Evolutionary conservation across 2,329 filamentous ascomycete genomes (phyloP).

Genomic region (Scopulariopsis brevicaulis): DNA sequence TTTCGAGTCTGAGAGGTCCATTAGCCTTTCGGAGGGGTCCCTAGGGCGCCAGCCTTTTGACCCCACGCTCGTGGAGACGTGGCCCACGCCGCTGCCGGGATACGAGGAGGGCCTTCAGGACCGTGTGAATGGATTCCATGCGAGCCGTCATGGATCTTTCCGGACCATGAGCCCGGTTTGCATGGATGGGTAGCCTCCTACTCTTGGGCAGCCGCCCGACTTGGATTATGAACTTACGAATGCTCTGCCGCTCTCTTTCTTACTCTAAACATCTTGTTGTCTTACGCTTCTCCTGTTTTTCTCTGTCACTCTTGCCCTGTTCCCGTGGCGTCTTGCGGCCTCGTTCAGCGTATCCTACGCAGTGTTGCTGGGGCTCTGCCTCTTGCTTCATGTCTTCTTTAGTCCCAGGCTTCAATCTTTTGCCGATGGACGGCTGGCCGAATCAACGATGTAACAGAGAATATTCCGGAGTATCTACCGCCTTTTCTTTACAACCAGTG

Average conservation of each 20-base stretch:
- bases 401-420: not conserved
- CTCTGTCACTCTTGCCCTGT: no score
- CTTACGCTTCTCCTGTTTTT: no score
- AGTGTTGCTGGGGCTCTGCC: not conserved
- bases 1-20: not conserved
- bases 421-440: not conserved
- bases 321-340: no score
- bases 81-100: not conserved
- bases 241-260: not conserved
- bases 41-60: not conserved
- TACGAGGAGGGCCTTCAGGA: not conserved
- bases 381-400: not conserved
- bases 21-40: not conserved
- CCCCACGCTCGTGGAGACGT: not conserved
- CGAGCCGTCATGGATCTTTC: not conserved
- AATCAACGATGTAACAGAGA: not conserved
- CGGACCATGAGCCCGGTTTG: not conserved
- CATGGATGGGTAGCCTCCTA: not conserved
- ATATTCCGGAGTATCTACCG: not conserved
- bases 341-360: not conserved
- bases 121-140: not conserved
- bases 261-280: not conserved
- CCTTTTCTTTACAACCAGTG: not conserved
- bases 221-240: not conserved
- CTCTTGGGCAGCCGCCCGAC: no score